Evolutionary conservation across 148 eudicot genomes (phyloP).

Genomic region (Nepenthes gracilis): DNA sequence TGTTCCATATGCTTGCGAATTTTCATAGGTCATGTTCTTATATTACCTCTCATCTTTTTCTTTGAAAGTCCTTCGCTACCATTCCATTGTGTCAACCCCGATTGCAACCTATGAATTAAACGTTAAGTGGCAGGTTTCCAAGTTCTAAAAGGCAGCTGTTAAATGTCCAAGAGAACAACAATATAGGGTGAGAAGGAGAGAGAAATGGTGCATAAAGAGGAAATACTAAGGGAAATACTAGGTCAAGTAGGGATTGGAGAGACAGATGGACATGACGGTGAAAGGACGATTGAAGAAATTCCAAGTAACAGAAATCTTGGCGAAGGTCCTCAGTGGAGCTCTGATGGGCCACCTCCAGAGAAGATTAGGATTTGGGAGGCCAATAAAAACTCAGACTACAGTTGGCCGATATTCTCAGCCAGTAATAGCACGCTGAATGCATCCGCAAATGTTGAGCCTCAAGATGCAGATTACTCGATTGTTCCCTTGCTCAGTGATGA

Average conservation of each 20-base stretch:
- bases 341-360: constrained; percentile 8
- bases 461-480: constrained; percentile 30
- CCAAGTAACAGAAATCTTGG: not conserved
- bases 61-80: too few species aligned
- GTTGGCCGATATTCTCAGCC: not conserved
- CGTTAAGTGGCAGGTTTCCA: too few species aligned
- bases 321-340: constrained; percentile 1
- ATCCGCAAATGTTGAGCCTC: constrained; percentile 20
- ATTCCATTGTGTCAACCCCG: too few species aligned
- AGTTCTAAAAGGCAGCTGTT: too few species aligned
- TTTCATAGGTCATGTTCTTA: too few species aligned
- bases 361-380: constrained; percentile 17
- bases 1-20: too few species aligned
- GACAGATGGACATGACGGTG: not conserved
- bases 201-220: too few species aligned
- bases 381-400: not conserved
- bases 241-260: not conserved
- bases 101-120: too few species aligned
- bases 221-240: not conserved
- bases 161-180: too few species aligned
- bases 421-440: constrained; percentile 3
- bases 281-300: not conserved
- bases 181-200: too few species aligned
- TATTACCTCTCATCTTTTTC: too few species aligned
- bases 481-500: constrained; percentile 35